Base-by-base conservation (phyloP, 2,329 filamentous ascomycete species). In the Zopfia rhizophila region DNA sequence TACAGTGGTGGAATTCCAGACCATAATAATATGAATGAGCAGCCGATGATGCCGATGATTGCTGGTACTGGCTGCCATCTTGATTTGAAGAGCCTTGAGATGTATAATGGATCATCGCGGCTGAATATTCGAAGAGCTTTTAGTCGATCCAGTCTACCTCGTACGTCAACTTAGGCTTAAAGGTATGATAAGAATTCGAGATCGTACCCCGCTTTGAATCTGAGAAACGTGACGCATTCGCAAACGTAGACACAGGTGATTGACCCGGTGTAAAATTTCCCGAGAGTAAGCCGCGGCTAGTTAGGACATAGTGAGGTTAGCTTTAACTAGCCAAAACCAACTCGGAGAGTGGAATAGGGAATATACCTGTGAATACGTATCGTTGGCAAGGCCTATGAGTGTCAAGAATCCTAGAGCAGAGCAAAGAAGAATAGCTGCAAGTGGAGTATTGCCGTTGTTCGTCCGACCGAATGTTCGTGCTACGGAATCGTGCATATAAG, bases 41-140 rank as follows among this genome's bases (percentile, higher is more conserved):
- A 66, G 5, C 58, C 52, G 10, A 58, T 13, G 6, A 68, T 58
- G 8, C 65, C 66, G 3, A 69, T 45, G n/a, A 59, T 59, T 4
- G 65, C 65, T 17, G 63, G 62, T 1, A 66, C 38, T 5, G 65
- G 66, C 37, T 69, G 66, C 65, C 64, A 68, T 7, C 65, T 55
- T 4, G 61, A 64, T 38, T 63, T 61, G 41, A 65, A 70, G 23
- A 65, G 55, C n/a, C 46, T 51, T 7, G 28, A 31, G 5, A 50
- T 59, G 39, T 69, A 69, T 4, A 55, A 37, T 3, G 28, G 18
- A 11, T 57, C 55, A 23, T 67, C 55, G 3, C 66, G 60, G 28
- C 55, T 44, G 11, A 68, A 49, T 11, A 62, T 55, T 16, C 44
- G 38, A 5, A 51, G 52, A 14, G 56, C 51, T 22, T 43, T 55